phyloP scores from a whole-genome alignment of 331 rosid species.

The Quercus tomentella region DNA sequence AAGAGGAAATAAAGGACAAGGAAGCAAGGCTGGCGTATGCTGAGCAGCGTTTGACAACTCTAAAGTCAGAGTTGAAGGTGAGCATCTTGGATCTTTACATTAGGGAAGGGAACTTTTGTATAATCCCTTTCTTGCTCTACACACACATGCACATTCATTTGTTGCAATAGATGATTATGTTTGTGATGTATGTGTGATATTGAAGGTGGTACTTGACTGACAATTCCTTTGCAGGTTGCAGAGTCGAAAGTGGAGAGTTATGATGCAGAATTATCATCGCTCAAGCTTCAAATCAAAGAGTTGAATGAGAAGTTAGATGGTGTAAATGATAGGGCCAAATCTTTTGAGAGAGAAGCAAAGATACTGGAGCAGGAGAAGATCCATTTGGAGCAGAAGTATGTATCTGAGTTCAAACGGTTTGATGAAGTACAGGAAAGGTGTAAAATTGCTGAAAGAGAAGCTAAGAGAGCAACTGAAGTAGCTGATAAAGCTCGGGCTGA shows the following conservation, averaged over 20 bases:
- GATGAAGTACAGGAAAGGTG: conserved; percentile 71
- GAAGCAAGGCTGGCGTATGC: conserved; percentile 63
- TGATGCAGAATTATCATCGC: conserved; percentile 51
- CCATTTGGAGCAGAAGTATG: conserved; percentile 63
- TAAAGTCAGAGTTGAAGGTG: conserved; percentile 81
- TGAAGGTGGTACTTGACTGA: conserved; percentile 12
- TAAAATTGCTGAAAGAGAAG: conserved; percentile 59
- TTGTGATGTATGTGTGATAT: neutral
- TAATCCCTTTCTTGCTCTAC: neutral
- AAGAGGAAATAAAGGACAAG: conserved; percentile 72
- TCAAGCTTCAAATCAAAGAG: conserved; percentile 53
- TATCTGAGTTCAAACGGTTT: conserved; percentile 51
- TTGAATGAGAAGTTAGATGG: conserved; percentile 52
- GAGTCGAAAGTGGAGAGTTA: conserved; percentile 63
- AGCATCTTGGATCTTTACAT: conserved; percentile 18
- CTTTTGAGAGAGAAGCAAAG: conserved; percentile 60
- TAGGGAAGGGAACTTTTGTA: neutral
- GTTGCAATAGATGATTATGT: neutral
- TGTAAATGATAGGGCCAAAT: conserved; percentile 50
- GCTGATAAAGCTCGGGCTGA: conserved; percentile 76
- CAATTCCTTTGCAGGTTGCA: conserved; percentile 55
- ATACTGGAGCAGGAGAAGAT: conserved; percentile 65
- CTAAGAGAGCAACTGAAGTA: conserved; percentile 58
- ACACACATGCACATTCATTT: neutral
- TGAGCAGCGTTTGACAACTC: conserved; percentile 79